phyloP scores from a whole-genome alignment of 768 basidiomycete genomes.

The Megacollybia marginata region DNA sequence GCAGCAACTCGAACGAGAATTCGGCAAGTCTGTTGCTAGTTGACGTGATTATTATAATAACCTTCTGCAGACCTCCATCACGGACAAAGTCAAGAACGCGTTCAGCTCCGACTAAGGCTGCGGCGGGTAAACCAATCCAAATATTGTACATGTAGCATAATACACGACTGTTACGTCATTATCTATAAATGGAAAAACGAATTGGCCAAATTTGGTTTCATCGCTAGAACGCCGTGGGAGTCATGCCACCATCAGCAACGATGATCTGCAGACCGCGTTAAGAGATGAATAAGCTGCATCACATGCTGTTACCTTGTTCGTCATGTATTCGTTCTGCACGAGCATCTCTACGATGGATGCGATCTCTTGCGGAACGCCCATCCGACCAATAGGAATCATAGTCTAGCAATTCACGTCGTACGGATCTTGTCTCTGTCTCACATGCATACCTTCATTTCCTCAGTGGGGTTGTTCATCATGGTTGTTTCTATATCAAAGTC shows the following conservation, averaged over 20 bases:
- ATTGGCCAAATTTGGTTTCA: too few relatives aligned
- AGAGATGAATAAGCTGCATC: too few relatives aligned
- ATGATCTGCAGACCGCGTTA: constrained; percentile 25
- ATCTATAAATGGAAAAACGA: too few relatives aligned
- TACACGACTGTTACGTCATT: too few relatives aligned
- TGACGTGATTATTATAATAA: not conserved
- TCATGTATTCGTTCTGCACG: constrained; percentile 46
- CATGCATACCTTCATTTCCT: constrained; percentile 25
- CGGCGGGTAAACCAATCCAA: too few relatives aligned
- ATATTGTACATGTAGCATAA: too few relatives aligned
- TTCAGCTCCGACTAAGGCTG: constrained; percentile 11
- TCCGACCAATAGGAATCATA: constrained; percentile 41
- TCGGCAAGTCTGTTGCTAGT: constrained; percentile 17
- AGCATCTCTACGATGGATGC: constrained; percentile 44
- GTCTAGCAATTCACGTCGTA: too few relatives aligned
- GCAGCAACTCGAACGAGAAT: constrained; percentile 41
- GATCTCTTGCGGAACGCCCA: constrained; percentile 44
- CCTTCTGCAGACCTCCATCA: constrained; percentile 27
- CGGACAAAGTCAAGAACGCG: constrained; percentile 46
- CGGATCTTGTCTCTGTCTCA: too few relatives aligned
- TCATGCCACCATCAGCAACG: constrained; percentile 40
- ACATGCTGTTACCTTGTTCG: constrained; percentile 39
- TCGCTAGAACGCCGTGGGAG: constrained; percentile 25
- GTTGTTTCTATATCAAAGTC: constrained; percentile 36
- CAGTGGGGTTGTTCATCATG: constrained; percentile 38